Evolutionary conservation across 768 basidiomycete species (phyloP).

Genomic region (Trichaptum fuscoviolaceum): DNA sequence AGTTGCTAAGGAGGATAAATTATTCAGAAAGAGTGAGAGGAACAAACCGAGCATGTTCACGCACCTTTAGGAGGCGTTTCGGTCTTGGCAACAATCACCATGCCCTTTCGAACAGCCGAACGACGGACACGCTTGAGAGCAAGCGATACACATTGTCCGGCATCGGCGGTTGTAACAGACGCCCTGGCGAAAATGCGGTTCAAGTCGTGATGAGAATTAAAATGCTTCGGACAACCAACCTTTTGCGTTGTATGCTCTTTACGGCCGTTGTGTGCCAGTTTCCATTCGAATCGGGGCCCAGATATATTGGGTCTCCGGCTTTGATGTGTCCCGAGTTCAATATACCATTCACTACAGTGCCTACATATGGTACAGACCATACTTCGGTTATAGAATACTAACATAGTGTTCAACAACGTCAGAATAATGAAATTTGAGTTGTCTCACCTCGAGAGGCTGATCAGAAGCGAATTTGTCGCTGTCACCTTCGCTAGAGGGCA

Average conservation of each 20-base stretch:
- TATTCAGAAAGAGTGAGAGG: background rate
- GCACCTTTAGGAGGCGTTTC: conserved; percentile 74
- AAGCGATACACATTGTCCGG: conserved; percentile 92
- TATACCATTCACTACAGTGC: conserved; percentile 82
- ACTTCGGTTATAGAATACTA: conserved; percentile 84
- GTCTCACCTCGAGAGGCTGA: conserved; percentile 68
- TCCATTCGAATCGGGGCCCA: conserved; percentile 93
- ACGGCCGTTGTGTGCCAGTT: conserved; percentile 75
- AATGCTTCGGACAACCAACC: conserved; percentile 36
- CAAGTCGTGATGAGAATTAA: conserved; percentile 4
- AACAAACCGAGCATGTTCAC: conserved; percentile 13
- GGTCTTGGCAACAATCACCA: conserved; percentile 83
- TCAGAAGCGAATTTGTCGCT: conserved; percentile 74
- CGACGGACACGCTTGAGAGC: conserved; percentile 87
- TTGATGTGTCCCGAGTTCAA: conserved; percentile 70
- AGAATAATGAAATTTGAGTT: background rate
- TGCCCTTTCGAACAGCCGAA: conserved; percentile 83
- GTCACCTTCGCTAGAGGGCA: conserved; percentile 85
- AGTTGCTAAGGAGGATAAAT: conserved; percentile 44
- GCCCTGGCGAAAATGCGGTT: conserved; percentile 41
- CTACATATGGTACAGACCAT: conserved; percentile 84
- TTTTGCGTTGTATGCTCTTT: conserved; percentile 92
- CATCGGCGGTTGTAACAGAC: conserved; percentile 78
- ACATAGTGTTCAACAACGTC: background rate
- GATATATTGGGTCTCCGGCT: conserved; percentile 72